Evolutionary conservation across 352 stramenopile species (phyloP).

Genomic region (Elongisporangium prolatum): DNA sequence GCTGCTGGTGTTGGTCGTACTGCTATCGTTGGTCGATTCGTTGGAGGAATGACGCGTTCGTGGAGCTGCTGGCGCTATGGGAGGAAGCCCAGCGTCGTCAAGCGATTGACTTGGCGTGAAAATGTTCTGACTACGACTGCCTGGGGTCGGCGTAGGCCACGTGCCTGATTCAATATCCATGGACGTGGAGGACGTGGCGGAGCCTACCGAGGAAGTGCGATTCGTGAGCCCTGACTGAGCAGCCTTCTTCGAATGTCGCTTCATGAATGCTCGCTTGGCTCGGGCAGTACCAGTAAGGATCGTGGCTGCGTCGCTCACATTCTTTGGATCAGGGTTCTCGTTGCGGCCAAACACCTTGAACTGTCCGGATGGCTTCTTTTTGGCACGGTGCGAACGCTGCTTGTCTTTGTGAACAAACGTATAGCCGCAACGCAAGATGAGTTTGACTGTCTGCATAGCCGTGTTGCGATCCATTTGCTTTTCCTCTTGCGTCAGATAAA

Average conservation of each 20-base stretch:
- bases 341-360: constrained; percentile 60
- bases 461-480: constrained; percentile 85
- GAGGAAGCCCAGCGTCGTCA: not conserved
- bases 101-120: not conserved
- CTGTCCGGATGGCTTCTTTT: constrained; percentile 34
- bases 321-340: constrained; percentile 49
- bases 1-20: not conserved
- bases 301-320: constrained; percentile 49
- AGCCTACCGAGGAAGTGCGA: not conserved
- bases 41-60: not conserved
- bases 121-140: not conserved
- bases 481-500: constrained; percentile 72
- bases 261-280: constrained; percentile 60
- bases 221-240: not conserved
- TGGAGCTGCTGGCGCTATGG: no score
- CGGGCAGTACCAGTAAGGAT: constrained; percentile 35
- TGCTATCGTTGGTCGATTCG: not conserved
- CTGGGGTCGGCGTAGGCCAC: not conserved
- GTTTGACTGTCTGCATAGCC: constrained; percentile 76
- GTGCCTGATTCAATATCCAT: not conserved
- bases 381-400: constrained; percentile 19
- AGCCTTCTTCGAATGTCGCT: not conserved
- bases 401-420: constrained; percentile 64
- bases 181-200: not conserved
- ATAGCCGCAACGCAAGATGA: constrained; percentile 72